phyloP scores from a whole-genome alignment of 805 yeast species.

The Spathaspora girioi region DNA sequence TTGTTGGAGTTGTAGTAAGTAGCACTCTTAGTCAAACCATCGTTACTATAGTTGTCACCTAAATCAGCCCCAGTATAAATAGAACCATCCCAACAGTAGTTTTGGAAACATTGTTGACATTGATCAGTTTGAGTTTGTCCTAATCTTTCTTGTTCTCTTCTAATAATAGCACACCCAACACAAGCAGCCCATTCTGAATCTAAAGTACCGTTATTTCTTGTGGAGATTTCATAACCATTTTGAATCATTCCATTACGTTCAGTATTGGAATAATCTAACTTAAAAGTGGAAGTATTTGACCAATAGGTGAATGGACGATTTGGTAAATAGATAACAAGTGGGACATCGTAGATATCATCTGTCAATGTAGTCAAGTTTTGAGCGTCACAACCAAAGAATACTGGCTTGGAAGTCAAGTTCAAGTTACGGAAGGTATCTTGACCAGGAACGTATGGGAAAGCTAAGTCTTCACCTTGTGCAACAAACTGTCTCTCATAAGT shows the following conservation, averaged over 20 bases:
- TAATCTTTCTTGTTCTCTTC: constrained; percentile 71
- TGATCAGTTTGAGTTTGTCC: constrained; percentile 58
- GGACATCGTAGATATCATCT: constrained; percentile 46
- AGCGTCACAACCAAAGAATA: constrained; percentile 82
- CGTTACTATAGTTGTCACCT: constrained; percentile 2
- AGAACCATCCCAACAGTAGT: constrained; percentile 74
- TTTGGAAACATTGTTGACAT: constrained; percentile 66
- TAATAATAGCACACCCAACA: constrained; percentile 70
- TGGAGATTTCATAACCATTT: constrained; percentile 71
- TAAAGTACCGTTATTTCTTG: constrained; percentile 62
- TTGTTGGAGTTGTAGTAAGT: not conserved
- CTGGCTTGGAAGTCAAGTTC: constrained; percentile 65
- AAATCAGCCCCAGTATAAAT: constrained; percentile 10
- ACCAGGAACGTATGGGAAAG: constrained; percentile 83
- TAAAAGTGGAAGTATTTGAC: constrained; percentile 72
- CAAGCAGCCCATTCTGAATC: constrained; percentile 71
- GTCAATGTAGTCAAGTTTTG: constrained; percentile 52
- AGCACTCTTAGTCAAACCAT: constrained; percentile 1
- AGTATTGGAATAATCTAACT: constrained; percentile 55
- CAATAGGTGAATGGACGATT: constrained; percentile 62
- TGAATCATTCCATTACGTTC: constrained; percentile 58
- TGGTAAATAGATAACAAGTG: constrained; percentile 74
- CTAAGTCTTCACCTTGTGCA: constrained; percentile 50
- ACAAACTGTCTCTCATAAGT: constrained; percentile 35
- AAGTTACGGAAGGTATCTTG: constrained; percentile 51